Percentiles rank a stretch among this genome's conserved stretches.
These are phyloP conservation scores for Lasiodiplodia gonubiensis DNA, from an alignment of 2,329 filamentous ascomycete species.

Conservation along the genomic window DNA sequence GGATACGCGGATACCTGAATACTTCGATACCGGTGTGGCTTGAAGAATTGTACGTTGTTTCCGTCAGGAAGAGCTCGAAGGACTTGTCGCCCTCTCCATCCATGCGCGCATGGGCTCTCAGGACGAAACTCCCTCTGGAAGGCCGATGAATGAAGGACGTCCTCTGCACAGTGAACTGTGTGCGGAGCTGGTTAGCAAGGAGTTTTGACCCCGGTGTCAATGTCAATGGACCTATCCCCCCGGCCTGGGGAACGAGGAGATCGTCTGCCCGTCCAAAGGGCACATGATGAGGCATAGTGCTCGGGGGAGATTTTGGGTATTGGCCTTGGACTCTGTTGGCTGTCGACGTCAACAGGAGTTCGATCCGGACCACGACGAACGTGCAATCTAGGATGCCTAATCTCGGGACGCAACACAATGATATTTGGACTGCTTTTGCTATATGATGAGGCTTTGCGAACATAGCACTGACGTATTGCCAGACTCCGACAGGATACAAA, in stretches of 20 bases:
- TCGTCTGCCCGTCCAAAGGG: background rate
- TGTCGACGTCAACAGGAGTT: background rate
- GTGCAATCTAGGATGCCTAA: background rate
- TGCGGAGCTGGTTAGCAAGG: background rate
- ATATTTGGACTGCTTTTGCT: background rate
- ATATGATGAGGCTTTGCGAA: background rate
- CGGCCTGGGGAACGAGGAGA: background rate
- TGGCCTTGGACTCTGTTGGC: background rate
- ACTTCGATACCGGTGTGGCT: background rate
- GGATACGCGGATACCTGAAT: background rate
- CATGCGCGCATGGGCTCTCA: background rate
- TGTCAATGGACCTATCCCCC: background rate
- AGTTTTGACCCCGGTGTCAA: background rate
- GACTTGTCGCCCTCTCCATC: background rate
- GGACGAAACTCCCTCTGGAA: no score
- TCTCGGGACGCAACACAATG: background rate
- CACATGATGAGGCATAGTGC: background rate
- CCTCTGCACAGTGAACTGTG: background rate
- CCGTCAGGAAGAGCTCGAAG: background rate
- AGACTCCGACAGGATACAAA: conserved; percentile 92
- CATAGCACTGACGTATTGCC: background rate
- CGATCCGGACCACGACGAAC: background rate
- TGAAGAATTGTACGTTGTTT: background rate
- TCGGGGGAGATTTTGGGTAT: background rate
- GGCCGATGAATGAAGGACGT: background rate